Base-by-base conservation (phyloP, 129 eudicot species). In the Dittrichia graveolens region DNA sequence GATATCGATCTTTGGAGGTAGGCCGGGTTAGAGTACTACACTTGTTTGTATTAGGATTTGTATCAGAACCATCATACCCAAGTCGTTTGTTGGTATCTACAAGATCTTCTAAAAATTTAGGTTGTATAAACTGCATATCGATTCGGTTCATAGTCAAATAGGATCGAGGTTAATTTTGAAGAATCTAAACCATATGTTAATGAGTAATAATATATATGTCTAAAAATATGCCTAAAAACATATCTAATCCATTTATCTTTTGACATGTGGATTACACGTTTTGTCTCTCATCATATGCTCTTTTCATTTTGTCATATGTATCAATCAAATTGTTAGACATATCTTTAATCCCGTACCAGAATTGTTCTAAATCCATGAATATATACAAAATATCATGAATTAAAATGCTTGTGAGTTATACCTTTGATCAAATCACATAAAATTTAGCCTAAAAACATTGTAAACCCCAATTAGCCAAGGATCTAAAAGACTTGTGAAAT, bases 1-100 rank as follows among this genome's bases (percentile, higher is more conserved):
- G 64, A 47, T 39, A 54, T 69, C n/a, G n/a, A n/a, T n/a, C 34
- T 71, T 75, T 2, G 86, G 88, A 37, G 6, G 48, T 11, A 90
- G 94, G 6, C 0, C 2, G 65, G 8, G 87, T 84, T 34, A 76
- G 78, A 58, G 84, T 84, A 74, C 85, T 65, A 43, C 61, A 81
- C 75, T 76, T 77, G 72, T 78, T 85, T 57, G 82, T 75, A 0
- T 64, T 52, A 6, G 79, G 79, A 69, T 83, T 80, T 37, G 55
- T 75, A 59, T 78, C 86, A 54, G 81, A 41, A 40, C 66, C 82
- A 15, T 61, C 70, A 57, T 58, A 31, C 35, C 39, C 38, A 16
- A 58, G 65, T 56, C 41, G 80, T 56, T 66, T 39, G 65, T 68
- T 42, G 11, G 67, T 65, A 57, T 63, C 15, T 35, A 60, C 73